Evolutionary conservation across 306 rosid genomes (phyloP).

Genomic region (Dalbergia cultrata): DNA sequence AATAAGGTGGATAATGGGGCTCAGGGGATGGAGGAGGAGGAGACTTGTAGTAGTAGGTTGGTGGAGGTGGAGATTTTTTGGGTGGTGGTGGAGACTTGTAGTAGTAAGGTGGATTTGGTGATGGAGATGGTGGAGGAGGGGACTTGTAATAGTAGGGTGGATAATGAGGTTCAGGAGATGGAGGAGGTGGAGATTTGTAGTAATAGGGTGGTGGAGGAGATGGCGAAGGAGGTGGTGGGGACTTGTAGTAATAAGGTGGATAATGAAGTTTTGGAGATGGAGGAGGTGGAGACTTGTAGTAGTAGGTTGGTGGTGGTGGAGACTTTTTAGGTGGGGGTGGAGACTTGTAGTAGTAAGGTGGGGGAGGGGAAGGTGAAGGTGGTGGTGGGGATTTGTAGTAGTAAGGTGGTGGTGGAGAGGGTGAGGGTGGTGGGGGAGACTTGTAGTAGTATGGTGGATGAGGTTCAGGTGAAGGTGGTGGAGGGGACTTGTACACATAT

Average conservation of each 20-base stretch:
- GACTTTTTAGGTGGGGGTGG: background rate
- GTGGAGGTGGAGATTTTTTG: background rate
- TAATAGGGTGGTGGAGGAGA: slow-evolving; percentile 30
- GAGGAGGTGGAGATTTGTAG: too few species aligned
- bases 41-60: background rate
- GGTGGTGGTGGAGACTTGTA: background rate
- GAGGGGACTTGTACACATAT: background rate
- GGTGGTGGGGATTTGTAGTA: background rate
- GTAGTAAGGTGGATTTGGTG: background rate
- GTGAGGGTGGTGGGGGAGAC: background rate
- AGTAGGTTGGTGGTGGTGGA: too few species aligned
- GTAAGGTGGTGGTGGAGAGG: too few species aligned
- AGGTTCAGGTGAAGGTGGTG: too few species aligned
- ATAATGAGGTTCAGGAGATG: too few species aligned
- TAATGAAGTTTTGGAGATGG: too few species aligned
- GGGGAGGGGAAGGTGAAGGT: background rate
- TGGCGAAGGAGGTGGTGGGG: background rate
- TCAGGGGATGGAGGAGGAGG: background rate
- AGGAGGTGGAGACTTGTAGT: too few species aligned
- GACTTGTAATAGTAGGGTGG: background rate
- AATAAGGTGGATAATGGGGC: background rate
- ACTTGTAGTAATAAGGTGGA: too few species aligned
- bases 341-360: too few species aligned
- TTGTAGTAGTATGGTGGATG: too few species aligned
- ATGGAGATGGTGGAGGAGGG: background rate